A percentile compares a stretch with the other conserved stretches of the same genome.
Evolutionary conservation across 352 stramenopile genomes (phyloP).

Genomic region (Globisporangium heterothallicum): DNA sequence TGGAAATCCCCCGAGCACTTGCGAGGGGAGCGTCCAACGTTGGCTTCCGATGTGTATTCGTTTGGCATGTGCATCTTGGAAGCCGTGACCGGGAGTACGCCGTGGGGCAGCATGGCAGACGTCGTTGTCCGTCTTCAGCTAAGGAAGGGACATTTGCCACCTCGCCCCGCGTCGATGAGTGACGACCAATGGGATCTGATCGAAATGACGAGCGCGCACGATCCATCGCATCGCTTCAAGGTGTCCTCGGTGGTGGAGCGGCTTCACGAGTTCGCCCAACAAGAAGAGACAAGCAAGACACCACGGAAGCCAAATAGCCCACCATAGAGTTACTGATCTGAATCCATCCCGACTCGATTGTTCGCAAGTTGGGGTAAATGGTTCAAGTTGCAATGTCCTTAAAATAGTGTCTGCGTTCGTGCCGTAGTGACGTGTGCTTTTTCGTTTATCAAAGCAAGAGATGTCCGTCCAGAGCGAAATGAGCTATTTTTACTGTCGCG

Average conservation of each 20-base stretch:
- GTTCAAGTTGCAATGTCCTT: no score
- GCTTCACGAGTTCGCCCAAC: not conserved
- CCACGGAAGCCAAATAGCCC: no score
- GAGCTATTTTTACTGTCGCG: no score
- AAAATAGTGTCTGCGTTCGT: no score
- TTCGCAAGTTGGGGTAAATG: no score
- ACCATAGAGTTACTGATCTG: no score
- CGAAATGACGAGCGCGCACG: constrained; percentile 6
- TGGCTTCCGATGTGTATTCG: constrained; percentile 7
- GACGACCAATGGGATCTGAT: constrained; percentile 2
- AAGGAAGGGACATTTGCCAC: not conserved
- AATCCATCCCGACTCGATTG: no score
- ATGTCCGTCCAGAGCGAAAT: no score
- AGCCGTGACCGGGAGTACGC: constrained; percentile 4
- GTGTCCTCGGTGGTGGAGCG: constrained; percentile 6
- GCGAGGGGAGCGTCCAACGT: not conserved
- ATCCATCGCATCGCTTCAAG: not conserved
- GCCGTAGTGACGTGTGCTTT: no score
- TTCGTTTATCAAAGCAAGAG: no score
- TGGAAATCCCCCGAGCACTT: constrained; percentile 4
- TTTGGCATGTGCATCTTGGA: constrained; percentile 16
- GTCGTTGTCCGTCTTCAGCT: not conserved
- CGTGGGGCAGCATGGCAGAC: not conserved
- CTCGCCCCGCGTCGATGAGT: not conserved
- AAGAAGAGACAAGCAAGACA: no score